Evolutionary conservation across 2,329 filamentous ascomycete genomes (phyloP), one percentile per base, ranked within the genome.

Genomic region (Thelonectria blattea): DNA sequence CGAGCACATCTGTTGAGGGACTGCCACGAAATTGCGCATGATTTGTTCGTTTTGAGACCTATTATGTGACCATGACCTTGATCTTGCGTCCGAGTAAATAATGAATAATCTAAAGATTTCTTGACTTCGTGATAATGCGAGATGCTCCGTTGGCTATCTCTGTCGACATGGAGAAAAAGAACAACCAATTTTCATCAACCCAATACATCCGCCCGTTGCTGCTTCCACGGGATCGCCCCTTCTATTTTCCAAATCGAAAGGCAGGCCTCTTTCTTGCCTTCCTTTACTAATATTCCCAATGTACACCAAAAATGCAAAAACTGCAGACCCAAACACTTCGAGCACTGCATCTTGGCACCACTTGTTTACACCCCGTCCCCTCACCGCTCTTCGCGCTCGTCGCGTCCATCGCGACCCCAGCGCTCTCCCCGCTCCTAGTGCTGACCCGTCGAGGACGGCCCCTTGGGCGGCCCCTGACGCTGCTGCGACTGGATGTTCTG

Each of bases 1-100:
- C 53, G 91, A 93, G 77, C 88, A 93, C 76, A 81, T 92, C 22
- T 94, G 91, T 73, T 92, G 77, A 64, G 27, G 17, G 42, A 11
- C 10, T 53, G 65, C 46, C 45, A 50, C n/a, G n/a, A 43, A 24
- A 27, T 15, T 50, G 39, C 8, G 37, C 47, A 52, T 43, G 39
- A 43, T 51, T 24, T 50, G 53, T 34, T 56, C 53, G 50, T 7
- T 3, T 22, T 27, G 15, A 39, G 52, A 32, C 30, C 15, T 43
- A 17, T 48, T 20, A 37, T 43, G 27, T 11, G 27, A 52, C 53
- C 52, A 49, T n/a, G n/a, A 54, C 15, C 51, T 54, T 57, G 42
- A 61, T 15, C 11, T 37, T 37, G 34, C 27, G 15, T 56, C 61
- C 34, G 37, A 51, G n/a, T 50, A 24, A 67, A 65, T 53, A 67